Evolutionary conservation across 179 eudicot genomes (phyloP).

Genomic region (Corrigiola litoralis): DNA sequence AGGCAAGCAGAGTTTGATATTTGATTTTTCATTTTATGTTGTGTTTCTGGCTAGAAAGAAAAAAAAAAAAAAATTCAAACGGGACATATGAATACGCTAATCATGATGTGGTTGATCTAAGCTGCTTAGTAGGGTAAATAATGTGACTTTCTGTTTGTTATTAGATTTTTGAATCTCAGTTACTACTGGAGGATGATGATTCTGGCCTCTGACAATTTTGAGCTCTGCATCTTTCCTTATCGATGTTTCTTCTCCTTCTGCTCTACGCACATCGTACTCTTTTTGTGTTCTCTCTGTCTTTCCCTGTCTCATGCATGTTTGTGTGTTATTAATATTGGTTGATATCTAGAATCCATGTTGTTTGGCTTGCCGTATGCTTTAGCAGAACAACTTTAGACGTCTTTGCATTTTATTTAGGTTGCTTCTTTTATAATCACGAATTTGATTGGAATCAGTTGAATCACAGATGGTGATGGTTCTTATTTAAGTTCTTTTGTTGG

Average conservation of each 20-base stretch:
- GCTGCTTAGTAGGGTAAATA: not conserved
- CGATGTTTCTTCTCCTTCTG: no score
- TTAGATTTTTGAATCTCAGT: not conserved
- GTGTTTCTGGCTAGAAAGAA: no score
- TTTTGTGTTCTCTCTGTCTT: not conserved
- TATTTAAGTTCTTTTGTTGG: slow-evolving; percentile 50
- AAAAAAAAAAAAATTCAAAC: no score
- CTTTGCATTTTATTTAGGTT: slow-evolving; percentile 2
- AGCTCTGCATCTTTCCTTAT: not conserved
- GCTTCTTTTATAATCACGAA: slow-evolving; percentile 7
- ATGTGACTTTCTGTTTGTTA: not conserved
- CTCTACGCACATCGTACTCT: no score
- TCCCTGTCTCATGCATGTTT: not conserved
- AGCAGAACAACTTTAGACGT: not conserved
- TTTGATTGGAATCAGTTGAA: slow-evolving; percentile 34
- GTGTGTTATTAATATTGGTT: not conserved
- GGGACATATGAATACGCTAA: no score
- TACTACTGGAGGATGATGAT: not conserved
- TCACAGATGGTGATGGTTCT: slow-evolving; percentile 53
- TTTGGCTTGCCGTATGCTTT: not conserved
- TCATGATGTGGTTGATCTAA: not conserved
- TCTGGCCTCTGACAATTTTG: not conserved
- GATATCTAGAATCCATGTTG: not conserved
- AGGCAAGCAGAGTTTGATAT: no score
- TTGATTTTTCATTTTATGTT: no score